Evolutionary conservation across 495 filamentous ascomycete genomes (phyloP).

Genomic region (Parathielavia appendiculata): DNA sequence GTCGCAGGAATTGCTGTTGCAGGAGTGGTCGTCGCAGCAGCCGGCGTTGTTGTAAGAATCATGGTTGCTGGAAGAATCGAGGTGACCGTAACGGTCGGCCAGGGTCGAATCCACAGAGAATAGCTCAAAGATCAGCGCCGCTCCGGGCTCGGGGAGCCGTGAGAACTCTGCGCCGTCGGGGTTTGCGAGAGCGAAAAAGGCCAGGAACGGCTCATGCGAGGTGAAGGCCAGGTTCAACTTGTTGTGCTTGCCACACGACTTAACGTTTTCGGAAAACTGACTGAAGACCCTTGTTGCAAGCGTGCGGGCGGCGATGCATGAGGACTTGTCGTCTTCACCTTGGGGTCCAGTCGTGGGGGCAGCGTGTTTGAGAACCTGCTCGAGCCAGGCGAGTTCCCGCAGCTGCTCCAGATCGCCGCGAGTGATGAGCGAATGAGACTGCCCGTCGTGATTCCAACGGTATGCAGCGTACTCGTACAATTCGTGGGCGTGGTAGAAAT

Average conservation of each 20-base stretch:
- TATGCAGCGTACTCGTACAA: conserved; percentile 43
- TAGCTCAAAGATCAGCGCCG: conserved; percentile 42
- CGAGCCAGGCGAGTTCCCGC: conserved; percentile 27
- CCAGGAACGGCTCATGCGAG: conserved; percentile 40
- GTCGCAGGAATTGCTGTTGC: neutral
- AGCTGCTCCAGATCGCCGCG: conserved; percentile 25
- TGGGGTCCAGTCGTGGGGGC: conserved; percentile 30
- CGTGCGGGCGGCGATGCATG: conserved; percentile 39
- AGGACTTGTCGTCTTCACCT: conserved; percentile 33
- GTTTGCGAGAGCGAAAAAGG: conserved; percentile 37
- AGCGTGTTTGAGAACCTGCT: conserved; percentile 35
- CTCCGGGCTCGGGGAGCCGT: conserved; percentile 35
- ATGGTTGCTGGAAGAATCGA: neutral
- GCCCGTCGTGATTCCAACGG: conserved; percentile 34
- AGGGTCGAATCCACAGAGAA: conserved; percentile 27
- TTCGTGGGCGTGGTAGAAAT: conserved; percentile 40
- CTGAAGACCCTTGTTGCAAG: conserved; percentile 31
- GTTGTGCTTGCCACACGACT: conserved; percentile 22
- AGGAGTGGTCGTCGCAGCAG: neutral
- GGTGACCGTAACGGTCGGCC: neutral
- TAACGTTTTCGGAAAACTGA: conserved; percentile 31
- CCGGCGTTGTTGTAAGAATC: neutral
- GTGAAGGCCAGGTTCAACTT: conserved; percentile 42
- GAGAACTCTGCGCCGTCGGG: conserved; percentile 28
- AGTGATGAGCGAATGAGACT: conserved; percentile 20